These are phyloP conservation scores for Cordyceps javanica DNA, from an alignment of 2,329 filamentous ascomycete species.

Conservation along the genomic window DNA sequence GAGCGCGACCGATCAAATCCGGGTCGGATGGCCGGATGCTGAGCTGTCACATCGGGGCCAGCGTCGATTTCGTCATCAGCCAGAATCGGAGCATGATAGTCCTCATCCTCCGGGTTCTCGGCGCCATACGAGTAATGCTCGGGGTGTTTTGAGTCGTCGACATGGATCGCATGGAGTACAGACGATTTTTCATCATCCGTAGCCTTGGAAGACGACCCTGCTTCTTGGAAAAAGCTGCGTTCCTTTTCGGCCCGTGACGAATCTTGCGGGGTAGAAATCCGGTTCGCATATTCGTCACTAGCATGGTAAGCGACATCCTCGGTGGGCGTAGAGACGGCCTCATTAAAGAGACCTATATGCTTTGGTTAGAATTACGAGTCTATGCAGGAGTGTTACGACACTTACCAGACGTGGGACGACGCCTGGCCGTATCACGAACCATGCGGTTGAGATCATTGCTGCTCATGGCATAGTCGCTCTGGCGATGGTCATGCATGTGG, in stretches of 20 bases:
- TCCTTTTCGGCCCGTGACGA: constrained; percentile 20
- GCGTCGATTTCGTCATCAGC: constrained; percentile 83
- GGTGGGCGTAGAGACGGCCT: constrained; percentile 68
- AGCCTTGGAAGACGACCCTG: neutral
- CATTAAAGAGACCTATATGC: constrained; percentile 54
- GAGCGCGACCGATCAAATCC: constrained; percentile 12
- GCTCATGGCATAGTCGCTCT: constrained; percentile 74
- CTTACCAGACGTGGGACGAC: constrained; percentile 24
- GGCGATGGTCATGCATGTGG: constrained; percentile 46
- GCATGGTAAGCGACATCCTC: constrained; percentile 89
- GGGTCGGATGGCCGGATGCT: constrained; percentile 79
- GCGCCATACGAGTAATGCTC: constrained; percentile 33
- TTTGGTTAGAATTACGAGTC: constrained; percentile 19
- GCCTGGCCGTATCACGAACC: constrained; percentile 63
- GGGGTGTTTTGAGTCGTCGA: constrained; percentile 53
- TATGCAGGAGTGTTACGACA: neutral
- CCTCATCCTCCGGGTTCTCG: constrained; percentile 47
- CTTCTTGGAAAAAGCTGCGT: constrained; percentile 1
- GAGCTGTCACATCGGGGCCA: constrained; percentile 58
- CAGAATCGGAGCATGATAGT: constrained; percentile 72
- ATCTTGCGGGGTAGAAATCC: constrained; percentile 63
- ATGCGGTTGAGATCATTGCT: constrained; percentile 87
- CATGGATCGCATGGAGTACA: constrained; percentile 61
- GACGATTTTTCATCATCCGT: constrained; percentile 26
- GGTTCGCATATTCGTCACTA: constrained; percentile 74